Evolutionary conservation across 83 land plant species (phyloP), one percentile per base, ranked within the genome.

Genomic region (Picea mariana): DNA sequence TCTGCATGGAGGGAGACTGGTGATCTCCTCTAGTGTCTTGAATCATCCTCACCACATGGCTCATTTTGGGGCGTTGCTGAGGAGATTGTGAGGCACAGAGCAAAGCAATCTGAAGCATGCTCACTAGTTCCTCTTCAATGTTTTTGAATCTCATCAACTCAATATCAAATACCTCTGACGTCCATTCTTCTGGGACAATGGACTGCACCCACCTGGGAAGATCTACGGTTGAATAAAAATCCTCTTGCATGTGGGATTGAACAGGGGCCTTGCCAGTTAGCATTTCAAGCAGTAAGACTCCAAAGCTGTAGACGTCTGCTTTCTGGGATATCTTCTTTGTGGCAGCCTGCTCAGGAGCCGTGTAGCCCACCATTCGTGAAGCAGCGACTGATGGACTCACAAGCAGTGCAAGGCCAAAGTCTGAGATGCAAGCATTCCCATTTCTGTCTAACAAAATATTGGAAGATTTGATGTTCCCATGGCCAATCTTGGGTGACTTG

Each of bases 381-480:
- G 86, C 79, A 9, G 88, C 82, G 26, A 83, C 73, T 6, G 88
- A 18, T 8, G 91, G 84, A 27, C 86, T 79, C 73, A 88, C 67
- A 55, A 95, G 84, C 55, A 84, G 62, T 64, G 91, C 86, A 58
- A 97, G 89, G 49, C 96, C 99, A 27, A 87, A 91, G 82, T 97
- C 99, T 16, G 93, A 88, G 60, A 97, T 80, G 49, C 96, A 81
- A 9, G 96, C 95, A 62, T 77, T 84, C 40, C 93, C 93, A 62
- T 86, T 40, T 62, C 84, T 88, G 88, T 95, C 96, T 12, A 97
- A 55, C 80, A 97, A 91, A 49, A 97, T 65, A 86, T 97, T 97
- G 60, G 95, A 90, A 23, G 99, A 97, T 67, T 95, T 97, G 59
- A 97, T 87, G 87, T 97, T 97, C 40, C 98, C 99, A 77, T 97